Percentiles rank a stretch among this genome's conserved stretches.
phyloP scores from a whole-genome alignment of 768 basidiomycete species.

The Russula compacta region DNA sequence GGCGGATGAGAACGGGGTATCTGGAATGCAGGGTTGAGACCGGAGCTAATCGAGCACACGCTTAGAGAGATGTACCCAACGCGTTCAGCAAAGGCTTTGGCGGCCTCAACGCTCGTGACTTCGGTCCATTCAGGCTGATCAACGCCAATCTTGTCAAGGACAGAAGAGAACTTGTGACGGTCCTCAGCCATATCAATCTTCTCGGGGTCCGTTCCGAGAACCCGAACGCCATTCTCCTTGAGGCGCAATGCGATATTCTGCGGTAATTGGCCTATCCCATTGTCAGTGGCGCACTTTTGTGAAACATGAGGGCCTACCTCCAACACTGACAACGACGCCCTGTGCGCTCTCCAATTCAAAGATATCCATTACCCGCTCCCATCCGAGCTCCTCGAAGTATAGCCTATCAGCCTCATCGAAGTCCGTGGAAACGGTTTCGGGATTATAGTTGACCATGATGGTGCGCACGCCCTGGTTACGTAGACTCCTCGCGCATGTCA shows the following conservation, averaged over 20 bases:
- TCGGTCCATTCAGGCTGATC: constrained; percentile 98
- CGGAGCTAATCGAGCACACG: not conserved
- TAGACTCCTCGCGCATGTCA: constrained; percentile 90
- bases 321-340: constrained; percentile 94
- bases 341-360: constrained; percentile 91
- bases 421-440: constrained; percentile 98
- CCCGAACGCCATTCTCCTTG: constrained; percentile 83
- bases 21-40: constrained; percentile 30
- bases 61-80: constrained; percentile 50
- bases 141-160: constrained; percentile 89
- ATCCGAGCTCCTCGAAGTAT: constrained; percentile 98
- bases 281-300: not conserved
- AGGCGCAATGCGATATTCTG: constrained; percentile 97
- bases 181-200: constrained; percentile 97
- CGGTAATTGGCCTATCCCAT: constrained; percentile 73
- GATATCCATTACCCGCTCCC: constrained; percentile 98
- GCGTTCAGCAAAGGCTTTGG: constrained; percentile 81
- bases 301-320: constrained; percentile 47
- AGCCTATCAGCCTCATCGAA: constrained; percentile 99
- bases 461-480: constrained; percentile 90
- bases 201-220: constrained; percentile 91
- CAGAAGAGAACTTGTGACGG: constrained; percentile 97
- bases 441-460: constrained; percentile 99
- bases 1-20: constrained; percentile 96
- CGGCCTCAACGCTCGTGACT: constrained; percentile 78